Conservation (phyloP, 2,329 filamentous ascomycete species). For the Aspergillus unguis region DNA sequence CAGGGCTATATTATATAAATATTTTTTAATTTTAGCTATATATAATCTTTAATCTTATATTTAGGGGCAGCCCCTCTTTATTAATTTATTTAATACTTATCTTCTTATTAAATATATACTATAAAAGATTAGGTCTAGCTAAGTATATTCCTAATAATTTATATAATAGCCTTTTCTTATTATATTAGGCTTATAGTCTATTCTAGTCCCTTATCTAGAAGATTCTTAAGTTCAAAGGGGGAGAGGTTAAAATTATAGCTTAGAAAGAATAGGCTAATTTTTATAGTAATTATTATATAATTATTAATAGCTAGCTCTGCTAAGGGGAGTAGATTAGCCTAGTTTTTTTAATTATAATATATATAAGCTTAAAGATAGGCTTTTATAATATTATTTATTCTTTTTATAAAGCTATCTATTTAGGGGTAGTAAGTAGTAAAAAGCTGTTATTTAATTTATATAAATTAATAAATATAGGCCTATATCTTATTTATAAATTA, state of each 20-base stretch:
- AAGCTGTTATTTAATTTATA: background rate
- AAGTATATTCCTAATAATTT: background rate
- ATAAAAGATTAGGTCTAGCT: background rate
- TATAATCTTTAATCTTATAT: background rate
- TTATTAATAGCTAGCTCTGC: background rate
- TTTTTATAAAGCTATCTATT: background rate
- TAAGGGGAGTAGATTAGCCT: background rate
- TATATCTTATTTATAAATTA: background rate
- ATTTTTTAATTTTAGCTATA: background rate
- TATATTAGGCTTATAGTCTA: background rate
- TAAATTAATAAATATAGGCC: no score
- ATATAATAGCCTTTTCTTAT: background rate
- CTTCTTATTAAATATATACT: background rate
- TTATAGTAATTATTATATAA: background rate
- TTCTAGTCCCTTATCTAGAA: background rate
- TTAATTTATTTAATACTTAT: background rate
- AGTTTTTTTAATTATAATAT: background rate
- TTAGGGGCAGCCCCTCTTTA: accelerated
- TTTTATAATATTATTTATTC: background rate
- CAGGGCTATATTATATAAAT: background rate
- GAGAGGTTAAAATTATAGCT: background rate
- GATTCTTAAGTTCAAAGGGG: background rate
- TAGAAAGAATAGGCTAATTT: background rate
- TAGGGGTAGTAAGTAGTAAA: background rate
- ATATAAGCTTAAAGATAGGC: background rate